These are phyloP conservation scores for Whalleya microplaca DNA, from an alignment of 2,329 filamentous ascomycete genomes.

Conservation along the genomic window DNA sequence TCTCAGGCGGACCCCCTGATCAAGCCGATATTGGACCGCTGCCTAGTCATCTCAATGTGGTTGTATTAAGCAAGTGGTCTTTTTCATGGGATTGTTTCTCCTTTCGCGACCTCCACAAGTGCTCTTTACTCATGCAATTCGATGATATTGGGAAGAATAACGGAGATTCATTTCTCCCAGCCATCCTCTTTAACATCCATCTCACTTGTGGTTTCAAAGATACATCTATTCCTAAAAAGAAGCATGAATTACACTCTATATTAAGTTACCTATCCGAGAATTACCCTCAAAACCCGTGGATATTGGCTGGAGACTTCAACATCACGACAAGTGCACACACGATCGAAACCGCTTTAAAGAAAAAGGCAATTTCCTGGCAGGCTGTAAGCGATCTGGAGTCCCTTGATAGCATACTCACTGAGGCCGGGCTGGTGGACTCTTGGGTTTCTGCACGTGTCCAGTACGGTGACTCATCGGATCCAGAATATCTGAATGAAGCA, in stretches of 20 bases:
- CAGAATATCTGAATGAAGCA: slow-evolving; percentile 35
- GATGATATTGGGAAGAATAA: slow-evolving; percentile 34
- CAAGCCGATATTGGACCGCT: slow-evolving; percentile 58
- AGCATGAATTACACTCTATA: slow-evolving; percentile 57
- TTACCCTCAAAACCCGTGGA: slow-evolving; percentile 51
- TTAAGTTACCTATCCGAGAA: slow-evolving; percentile 47
- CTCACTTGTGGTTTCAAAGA: slow-evolving; percentile 65
- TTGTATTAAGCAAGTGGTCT: slow-evolving; percentile 59
- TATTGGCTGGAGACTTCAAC: slow-evolving; percentile 69
- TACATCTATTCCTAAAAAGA: slow-evolving; percentile 59
- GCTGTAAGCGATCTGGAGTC: slow-evolving; percentile 47
- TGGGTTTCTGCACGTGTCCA: slow-evolving; percentile 53
- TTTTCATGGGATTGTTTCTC: slow-evolving; percentile 61
- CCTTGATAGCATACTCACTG: slow-evolving; percentile 51
- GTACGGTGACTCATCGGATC: slow-evolving; percentile 45
- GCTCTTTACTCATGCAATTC: slow-evolving; percentile 54
- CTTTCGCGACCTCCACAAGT: slow-evolving; percentile 61
- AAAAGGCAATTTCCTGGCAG: slow-evolving; percentile 55
- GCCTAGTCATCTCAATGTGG: slow-evolving; percentile 62
- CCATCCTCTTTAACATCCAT: slow-evolving; percentile 62
- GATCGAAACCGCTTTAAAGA: slow-evolving; percentile 55
- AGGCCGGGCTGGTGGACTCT: slow-evolving; percentile 54
- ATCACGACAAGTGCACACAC: slow-evolving; percentile 62
- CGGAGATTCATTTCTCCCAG: slow-evolving; percentile 37
- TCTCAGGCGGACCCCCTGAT: slow-evolving; percentile 59